Evolutionary conservation across 2,329 filamentous ascomycete genomes (phyloP).

Genomic region (Alternaria infectoria): DNA sequence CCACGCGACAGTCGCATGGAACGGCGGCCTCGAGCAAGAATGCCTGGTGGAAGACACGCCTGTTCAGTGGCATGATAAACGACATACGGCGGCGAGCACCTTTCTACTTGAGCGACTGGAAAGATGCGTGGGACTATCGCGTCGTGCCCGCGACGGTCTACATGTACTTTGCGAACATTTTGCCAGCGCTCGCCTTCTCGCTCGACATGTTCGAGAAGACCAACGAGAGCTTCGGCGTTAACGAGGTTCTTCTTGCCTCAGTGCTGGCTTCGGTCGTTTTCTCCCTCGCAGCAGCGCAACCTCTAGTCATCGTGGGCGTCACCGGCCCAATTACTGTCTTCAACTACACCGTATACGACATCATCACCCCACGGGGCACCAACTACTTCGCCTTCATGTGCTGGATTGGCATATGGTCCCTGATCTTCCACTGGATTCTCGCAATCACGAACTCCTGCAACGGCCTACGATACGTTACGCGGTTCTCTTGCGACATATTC

Average conservation of each 20-base stretch:
- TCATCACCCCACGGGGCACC: constrained; percentile 76
- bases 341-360: constrained; percentile 93
- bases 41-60: constrained; percentile 74
- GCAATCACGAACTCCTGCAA: constrained; percentile 88
- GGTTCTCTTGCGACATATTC: constrained; percentile 92
- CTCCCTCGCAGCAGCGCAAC: constrained; percentile 78
- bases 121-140: constrained; percentile 87
- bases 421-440: constrained; percentile 83
- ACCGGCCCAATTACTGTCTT: constrained; percentile 94
- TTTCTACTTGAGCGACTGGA: constrained; percentile 83
- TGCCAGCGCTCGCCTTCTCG: constrained; percentile 86
- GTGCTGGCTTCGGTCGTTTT: constrained; percentile 85
- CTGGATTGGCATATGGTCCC: constrained; percentile 87
- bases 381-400: constrained; percentile 91
- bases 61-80: constrained; percentile 80
- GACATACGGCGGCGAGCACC: constrained; percentile 77
- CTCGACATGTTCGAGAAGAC: constrained; percentile 94
- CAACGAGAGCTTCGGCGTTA: constrained; percentile 82
- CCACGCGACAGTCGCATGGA: constrained; percentile 21
- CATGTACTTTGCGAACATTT: constrained; percentile 94
- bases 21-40: constrained; percentile 23
- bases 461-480: constrained; percentile 84
- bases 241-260: constrained; percentile 86
- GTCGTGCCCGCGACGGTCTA: constrained; percentile 86
- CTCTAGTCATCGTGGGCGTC: constrained; percentile 88